Percentiles rank a stretch among this genome's conserved stretches.
These are phyloP conservation scores for Saccharomycopsis javanensis DNA, from an alignment of 805 yeast species.

Conservation along the genomic window DNA sequence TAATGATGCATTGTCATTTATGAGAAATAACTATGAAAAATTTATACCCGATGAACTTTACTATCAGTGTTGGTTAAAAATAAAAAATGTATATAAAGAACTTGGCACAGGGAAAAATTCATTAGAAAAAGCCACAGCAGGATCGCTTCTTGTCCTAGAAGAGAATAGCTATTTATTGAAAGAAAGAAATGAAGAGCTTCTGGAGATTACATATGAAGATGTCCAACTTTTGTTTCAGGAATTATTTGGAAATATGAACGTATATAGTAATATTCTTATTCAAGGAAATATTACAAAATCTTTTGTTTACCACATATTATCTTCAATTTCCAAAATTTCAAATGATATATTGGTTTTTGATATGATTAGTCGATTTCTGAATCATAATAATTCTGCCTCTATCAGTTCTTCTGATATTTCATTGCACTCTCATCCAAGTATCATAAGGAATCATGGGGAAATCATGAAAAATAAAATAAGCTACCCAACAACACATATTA, in stretches of 20 bases:
- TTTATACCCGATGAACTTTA: constrained; percentile 30
- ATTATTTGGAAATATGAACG: background rate
- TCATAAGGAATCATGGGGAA: background rate
- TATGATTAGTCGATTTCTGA: background rate
- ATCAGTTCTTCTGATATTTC: background rate
- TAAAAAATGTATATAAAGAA: constrained; percentile 38
- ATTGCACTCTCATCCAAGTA: background rate
- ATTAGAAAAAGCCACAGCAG: constrained; percentile 39
- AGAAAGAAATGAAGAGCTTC: constrained; percentile 46
- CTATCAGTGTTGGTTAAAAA: constrained; percentile 37
- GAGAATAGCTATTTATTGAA: constrained; percentile 45
- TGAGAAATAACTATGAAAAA: constrained; percentile 25
- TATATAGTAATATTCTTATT: constrained; percentile 31
- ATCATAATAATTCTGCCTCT: background rate
- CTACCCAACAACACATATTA: constrained; percentile 30
- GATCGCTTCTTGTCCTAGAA: constrained; percentile 44
- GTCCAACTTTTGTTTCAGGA: constrained; percentile 26
- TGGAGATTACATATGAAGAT: constrained; percentile 33
- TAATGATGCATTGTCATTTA: constrained; percentile 24
- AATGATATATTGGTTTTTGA: background rate
- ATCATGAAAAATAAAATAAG: background rate
- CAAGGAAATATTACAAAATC: constrained; percentile 38
- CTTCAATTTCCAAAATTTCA: background rate
- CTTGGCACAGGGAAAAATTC: constrained; percentile 31
- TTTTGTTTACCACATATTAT: background rate